phyloP scores from a whole-genome alignment of 1,284 basidiomycete genomes.

The Trichosporon ovoides region DNA sequence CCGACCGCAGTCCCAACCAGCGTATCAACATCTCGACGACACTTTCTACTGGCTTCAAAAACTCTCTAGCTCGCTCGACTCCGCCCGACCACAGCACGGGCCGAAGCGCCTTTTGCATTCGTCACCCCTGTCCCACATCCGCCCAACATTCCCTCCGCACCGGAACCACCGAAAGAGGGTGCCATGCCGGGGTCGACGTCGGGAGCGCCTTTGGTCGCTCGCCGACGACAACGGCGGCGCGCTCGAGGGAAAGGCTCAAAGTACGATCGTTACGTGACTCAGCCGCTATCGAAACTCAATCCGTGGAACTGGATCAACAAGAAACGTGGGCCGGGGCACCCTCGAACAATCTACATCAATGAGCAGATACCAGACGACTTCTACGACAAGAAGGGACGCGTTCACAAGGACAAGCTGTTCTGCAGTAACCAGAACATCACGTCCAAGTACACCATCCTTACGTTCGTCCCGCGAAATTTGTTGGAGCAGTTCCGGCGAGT shows the following conservation, averaged over 20 bases:
- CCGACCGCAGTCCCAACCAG: too few species aligned
- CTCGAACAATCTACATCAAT: slow-evolving; percentile 75
- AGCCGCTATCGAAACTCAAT: slow-evolving; percentile 34
- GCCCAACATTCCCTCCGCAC: slow-evolving; percentile 13
- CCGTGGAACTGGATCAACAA: slow-evolving; percentile 63
- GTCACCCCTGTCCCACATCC: neutral
- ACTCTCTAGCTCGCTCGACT: too few species aligned
- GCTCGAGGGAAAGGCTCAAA: slow-evolving; percentile 18
- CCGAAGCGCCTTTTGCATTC: neutral
- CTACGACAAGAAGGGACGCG: slow-evolving; percentile 63
- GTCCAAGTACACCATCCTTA: slow-evolving; percentile 84
- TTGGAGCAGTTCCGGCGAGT: slow-evolving; percentile 84
- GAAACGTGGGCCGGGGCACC: slow-evolving; percentile 55
- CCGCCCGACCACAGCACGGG: neutral
- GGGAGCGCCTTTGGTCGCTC: slow-evolving; percentile 33
- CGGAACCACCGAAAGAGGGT: neutral
- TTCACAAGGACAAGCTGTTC: slow-evolving; percentile 62
- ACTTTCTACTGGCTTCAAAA: neutral
- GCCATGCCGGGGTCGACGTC: slow-evolving; percentile 32
- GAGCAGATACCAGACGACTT: slow-evolving; percentile 64
- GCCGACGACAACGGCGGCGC: slow-evolving; percentile 13
- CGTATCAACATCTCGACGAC: too few species aligned
- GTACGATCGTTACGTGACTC: slow-evolving; percentile 26
- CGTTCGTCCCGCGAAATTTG: slow-evolving; percentile 80
- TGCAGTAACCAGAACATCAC: slow-evolving; percentile 85